Conservation (phyloP, 2,329 filamentous ascomycete species). For the Ophiostoma australiae region DNA sequence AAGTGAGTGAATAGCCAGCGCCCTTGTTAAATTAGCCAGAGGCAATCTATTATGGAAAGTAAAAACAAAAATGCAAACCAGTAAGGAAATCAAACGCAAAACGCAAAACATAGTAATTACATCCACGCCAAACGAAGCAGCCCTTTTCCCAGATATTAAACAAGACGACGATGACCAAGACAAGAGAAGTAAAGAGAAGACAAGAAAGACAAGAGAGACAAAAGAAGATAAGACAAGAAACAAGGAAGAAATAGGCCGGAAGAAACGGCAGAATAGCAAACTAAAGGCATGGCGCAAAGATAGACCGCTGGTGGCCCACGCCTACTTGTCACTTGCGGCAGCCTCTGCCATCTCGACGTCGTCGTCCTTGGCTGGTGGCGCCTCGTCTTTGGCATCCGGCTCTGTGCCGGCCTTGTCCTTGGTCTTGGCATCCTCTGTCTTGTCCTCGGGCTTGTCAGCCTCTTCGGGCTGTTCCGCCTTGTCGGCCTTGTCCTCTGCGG, state of each 20-base stretch:
- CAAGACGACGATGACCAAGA: background rate
- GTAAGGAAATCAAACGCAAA: background rate
- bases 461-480: slow-evolving; percentile 14
- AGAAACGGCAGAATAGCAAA: background rate
- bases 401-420: background rate
- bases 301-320: slow-evolving; percentile 17
- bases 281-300: background rate
- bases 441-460: slow-evolving; percentile 18
- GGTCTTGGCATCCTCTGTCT: background rate
- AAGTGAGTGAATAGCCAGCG: background rate
- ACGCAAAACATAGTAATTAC: background rate
- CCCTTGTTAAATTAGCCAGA: background rate
- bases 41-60: background rate
- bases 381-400: background rate
- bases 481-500: background rate
- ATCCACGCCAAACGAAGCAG: background rate
- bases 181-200: background rate
- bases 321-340: slow-evolving; percentile 29
- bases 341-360: slow-evolving; percentile 44
- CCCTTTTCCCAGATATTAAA: background rate
- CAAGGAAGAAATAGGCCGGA: background rate
- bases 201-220: background rate
- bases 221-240: background rate
- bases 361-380: slow-evolving; percentile 38
- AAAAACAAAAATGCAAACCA: background rate